phyloP scores from a whole-genome alignment of 1,284 basidiomycete genomes.

The Exobasidium rhododendri region DNA sequence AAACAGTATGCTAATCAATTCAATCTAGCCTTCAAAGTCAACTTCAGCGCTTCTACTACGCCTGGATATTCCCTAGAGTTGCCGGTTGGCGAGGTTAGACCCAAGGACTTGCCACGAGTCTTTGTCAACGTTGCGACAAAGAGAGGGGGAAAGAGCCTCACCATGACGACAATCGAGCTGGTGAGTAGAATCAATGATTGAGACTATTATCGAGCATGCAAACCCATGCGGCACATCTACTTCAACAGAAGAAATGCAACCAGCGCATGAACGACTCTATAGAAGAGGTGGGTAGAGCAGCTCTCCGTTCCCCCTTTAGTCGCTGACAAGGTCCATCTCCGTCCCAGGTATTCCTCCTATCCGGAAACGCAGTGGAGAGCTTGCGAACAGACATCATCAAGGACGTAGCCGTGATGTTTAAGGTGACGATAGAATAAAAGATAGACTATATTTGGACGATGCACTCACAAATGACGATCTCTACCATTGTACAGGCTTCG shows the following conservation, averaged over 20 bases:
- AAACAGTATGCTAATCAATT: background rate
- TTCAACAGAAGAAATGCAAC: slow-evolving; percentile 17
- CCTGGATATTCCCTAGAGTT: background rate
- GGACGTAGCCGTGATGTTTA: slow-evolving; percentile 32
- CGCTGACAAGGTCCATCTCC: too few relatives aligned
- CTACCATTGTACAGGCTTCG: too few relatives aligned
- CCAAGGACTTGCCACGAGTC: slow-evolving; percentile 3
- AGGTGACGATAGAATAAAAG: slow-evolving; percentile 17
- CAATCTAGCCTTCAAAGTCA: background rate
- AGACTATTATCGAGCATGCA: slow-evolving; percentile 16
- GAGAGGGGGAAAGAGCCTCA: slow-evolving; percentile 5
- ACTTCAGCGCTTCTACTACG: background rate
- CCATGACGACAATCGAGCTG: slow-evolving; percentile 12
- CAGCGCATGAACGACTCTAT: slow-evolving; percentile 16
- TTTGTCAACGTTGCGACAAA: slow-evolving; percentile 12
- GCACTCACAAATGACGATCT: too few relatives aligned
- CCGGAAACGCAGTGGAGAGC: slow-evolving; percentile 58
- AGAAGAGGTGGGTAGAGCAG: slow-evolving; percentile 12
- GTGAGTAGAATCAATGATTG: slow-evolving; percentile 7
- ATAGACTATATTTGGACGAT: background rate
- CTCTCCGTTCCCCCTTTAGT: background rate
- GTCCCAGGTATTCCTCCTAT: slow-evolving; percentile 70
- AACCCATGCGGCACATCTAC: background rate
- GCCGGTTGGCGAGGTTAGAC: background rate
- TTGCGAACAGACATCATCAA: slow-evolving; percentile 26